Conservation (phyloP, 2,329 filamentous ascomycete genomes). For the Fusarium sp. region DNA sequence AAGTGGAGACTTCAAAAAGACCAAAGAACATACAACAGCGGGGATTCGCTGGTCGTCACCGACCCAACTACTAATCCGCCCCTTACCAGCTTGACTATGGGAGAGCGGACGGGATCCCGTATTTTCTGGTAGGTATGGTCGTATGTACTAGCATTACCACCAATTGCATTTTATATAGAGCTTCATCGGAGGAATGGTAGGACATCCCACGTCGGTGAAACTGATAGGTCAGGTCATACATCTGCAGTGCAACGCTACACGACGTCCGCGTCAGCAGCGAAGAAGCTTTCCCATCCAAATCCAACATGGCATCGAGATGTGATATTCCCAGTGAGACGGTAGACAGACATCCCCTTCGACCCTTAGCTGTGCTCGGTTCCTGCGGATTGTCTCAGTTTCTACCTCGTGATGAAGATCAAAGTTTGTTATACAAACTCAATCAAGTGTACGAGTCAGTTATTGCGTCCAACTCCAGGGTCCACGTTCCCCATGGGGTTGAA, state of each 20-base stretch:
- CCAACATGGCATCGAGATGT: not conserved
- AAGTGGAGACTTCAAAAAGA: not conserved
- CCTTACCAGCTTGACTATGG: not conserved
- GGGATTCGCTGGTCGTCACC: too few relatives aligned
- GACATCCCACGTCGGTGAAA: not conserved
- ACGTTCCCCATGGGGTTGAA: not conserved
- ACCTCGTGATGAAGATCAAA: not conserved
- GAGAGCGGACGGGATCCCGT: constrained; percentile 33
- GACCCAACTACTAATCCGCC: too few relatives aligned
- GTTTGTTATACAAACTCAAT: not conserved
- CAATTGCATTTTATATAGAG: not conserved
- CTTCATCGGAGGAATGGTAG: not conserved
- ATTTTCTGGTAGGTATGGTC: constrained; percentile 27
- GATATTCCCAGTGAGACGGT: not conserved
- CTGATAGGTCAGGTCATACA: constrained; percentile 9
- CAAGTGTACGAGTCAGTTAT: not conserved
- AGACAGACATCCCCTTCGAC: not conserved
- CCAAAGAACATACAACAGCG: not conserved
- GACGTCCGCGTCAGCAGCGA: constrained; percentile 24
- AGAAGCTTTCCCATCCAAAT: not conserved
- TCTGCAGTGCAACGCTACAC: constrained; percentile 21
- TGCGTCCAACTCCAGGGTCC: not conserved
- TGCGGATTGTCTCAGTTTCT: constrained; percentile 15
- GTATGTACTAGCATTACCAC: not conserved
- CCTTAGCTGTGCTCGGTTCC: constrained; percentile 7